Base-by-base conservation (phyloP, 441 rosid genomes). In the Adansonia rubrostipa region DNA sequence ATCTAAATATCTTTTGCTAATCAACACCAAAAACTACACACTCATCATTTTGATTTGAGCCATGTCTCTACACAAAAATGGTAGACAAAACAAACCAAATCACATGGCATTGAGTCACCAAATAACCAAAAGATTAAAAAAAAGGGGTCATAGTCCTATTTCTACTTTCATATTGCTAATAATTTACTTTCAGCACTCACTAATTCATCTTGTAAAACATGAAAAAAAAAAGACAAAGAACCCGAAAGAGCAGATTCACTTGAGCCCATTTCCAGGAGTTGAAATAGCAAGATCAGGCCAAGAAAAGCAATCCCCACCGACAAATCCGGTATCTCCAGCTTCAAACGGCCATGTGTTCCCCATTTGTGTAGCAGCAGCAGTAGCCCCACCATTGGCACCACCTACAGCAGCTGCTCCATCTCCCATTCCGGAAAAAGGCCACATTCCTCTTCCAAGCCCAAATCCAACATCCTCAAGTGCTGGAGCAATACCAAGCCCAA, bases 241-340 rank as follows among this genome's bases (percentile, higher is more conserved):
- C 62, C 9, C n/a, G n/a, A 56, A 22, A 62, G 45, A 15, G 17
- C 65, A 40, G 20, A 28, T 50, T 92, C 89, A 95, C 81, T 89
- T 93, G 65, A 89, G 90, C 22, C 93, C 88, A 83, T 88, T 90
- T 75, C 92, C 95, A 7, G 93, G 90, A 3, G 97, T 91, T 19
- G 98, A 92, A 77, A 95, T 93, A 19, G 99, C 92, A 14, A 92
- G 91, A 71, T 93, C 97, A 17, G 96, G 93, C 97, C 96, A 93
- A 56, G 94, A 79, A 68, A 92, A 91, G 86, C 91, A 91, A 80
- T 88, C 99, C n/a, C 89, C 88, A 45, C 83, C 85, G 9, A 85
- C 92, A 71, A 91, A 91, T 4, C 93, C 93, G 64, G 67, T 79
- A 68, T 89, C 98, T 22, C 93, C 91, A 81, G 73, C 83, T 79